Evolutionary conservation across 2,329 filamentous ascomycete genomes (phyloP).

Genomic region (Venturia oleaginea): DNA sequence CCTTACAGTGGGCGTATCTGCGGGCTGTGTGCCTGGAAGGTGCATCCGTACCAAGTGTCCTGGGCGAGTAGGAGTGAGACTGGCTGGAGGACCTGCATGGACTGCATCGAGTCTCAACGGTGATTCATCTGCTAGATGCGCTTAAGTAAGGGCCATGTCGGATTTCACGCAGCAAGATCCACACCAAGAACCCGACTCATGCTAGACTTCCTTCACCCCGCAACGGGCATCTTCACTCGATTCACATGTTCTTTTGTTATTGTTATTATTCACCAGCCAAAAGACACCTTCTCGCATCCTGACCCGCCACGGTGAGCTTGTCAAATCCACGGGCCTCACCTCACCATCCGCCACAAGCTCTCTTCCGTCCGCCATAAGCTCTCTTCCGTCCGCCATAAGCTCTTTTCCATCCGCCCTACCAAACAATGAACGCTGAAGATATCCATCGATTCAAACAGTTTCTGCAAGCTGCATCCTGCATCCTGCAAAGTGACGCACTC

Average conservation of each 20-base stretch:
- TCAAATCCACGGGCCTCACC: not conserved
- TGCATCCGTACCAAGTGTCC: not conserved
- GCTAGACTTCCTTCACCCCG: not conserved
- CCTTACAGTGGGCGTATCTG: not conserved
- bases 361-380: not conserved
- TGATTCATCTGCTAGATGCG: not conserved
- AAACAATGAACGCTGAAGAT: not conserved
- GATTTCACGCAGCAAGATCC: not conserved
- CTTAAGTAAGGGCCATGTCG: not conserved
- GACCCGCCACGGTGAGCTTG: not conserved
- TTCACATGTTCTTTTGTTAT: not conserved
- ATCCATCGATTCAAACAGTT: not conserved
- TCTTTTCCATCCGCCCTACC: no score
- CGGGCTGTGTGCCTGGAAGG: constrained; percentile 5
- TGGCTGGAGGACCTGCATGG: not conserved
- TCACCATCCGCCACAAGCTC: not conserved
- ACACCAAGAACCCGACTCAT: not conserved
- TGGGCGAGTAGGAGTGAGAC: not conserved
- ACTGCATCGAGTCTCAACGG: not conserved
- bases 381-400: no score
- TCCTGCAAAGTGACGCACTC: not conserved
- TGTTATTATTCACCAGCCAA: not conserved
- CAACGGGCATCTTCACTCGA: not conserved
- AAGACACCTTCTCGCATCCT: not conserved
- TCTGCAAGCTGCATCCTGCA: not conserved